A percentile compares a stretch with the other conserved stretches of the same genome.
phyloP scores from a whole-genome alignment of 495 filamentous ascomycete genomes.

The Oidiodendron maius region DNA sequence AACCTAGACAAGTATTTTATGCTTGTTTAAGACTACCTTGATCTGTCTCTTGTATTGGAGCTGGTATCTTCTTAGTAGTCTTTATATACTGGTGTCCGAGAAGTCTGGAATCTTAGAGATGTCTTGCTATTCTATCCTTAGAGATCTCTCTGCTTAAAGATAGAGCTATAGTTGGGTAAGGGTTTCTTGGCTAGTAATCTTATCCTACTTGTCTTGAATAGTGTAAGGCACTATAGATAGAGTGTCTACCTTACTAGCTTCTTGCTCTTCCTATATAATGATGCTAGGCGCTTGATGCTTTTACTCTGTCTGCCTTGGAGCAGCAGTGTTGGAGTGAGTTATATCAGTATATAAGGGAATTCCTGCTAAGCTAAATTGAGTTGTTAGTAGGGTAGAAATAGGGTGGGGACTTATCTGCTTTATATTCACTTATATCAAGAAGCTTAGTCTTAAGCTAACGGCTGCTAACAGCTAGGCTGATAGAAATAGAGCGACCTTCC shows the following conservation, averaged over 20 bases:
- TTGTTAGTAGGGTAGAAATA: background rate
- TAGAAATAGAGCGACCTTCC: background rate
- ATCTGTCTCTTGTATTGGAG: conserved; percentile 8
- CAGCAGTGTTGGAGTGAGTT: background rate
- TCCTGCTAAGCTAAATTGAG: background rate
- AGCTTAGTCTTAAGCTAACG: background rate
- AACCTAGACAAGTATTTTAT: conserved; percentile 5
- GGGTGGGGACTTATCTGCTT: background rate
- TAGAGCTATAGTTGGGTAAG: background rate
- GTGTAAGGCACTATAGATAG: background rate
- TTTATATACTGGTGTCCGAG: conserved; percentile 9
- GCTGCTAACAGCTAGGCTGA: background rate
- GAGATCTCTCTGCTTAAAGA: background rate
- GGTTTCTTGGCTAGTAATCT: background rate
- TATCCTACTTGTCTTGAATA: background rate
- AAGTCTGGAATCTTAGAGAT: background rate
- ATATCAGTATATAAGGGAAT: background rate
- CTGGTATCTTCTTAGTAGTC: conserved; percentile 8
- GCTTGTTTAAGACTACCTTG: background rate
- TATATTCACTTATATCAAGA: background rate
- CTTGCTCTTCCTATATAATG: background rate
- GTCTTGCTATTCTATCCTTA: background rate
- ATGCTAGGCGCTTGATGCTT: background rate
- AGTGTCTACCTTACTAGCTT: background rate
- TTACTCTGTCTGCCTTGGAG: background rate